phyloP scores from a whole-genome alignment of 2,329 filamentous ascomycete genomes.

The Aspergillus jensenii region DNA sequence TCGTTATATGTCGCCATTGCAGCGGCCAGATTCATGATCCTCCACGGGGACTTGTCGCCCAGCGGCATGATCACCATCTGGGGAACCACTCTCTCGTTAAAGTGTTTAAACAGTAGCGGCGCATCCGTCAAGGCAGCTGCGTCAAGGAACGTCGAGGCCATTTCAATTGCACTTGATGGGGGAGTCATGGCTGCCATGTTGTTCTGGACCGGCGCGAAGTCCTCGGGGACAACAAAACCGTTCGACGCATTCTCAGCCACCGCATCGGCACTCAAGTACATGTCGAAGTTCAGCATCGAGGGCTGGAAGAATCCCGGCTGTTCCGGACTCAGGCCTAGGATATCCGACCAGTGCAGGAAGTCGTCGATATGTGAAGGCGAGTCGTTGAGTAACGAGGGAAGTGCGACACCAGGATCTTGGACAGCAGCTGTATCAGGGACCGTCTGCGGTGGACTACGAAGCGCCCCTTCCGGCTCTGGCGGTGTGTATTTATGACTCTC shows the following conservation, averaged over 20 bases:
- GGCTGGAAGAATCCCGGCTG: slow-evolving; percentile 17
- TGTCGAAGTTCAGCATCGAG: slow-evolving; percentile 9
- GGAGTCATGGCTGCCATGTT: slow-evolving; percentile 8
- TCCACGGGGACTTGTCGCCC: slow-evolving; percentile 35
- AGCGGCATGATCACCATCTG: slow-evolving; percentile 32
- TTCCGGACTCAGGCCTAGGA: slow-evolving; percentile 30
- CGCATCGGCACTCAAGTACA: neutral
- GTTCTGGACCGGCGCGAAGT: too few relatives aligned
- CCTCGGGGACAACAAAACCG: neutral
- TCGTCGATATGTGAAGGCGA: slow-evolving; percentile 27
- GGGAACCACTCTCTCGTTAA: slow-evolving; percentile 31
- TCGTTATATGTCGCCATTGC: slow-evolving; percentile 33
- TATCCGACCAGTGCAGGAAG: slow-evolving; percentile 34
- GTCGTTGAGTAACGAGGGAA: slow-evolving; percentile 11
- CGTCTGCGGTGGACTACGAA: neutral
- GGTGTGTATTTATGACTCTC: too few relatives aligned
- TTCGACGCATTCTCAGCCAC: too few relatives aligned
- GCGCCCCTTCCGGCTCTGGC: neutral
- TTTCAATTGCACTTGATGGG: neutral
- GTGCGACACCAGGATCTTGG: neutral
- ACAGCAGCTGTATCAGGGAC: neutral
- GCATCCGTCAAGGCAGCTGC: slow-evolving; percentile 22
- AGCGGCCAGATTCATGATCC: slow-evolving; percentile 30
- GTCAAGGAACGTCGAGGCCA: neutral
- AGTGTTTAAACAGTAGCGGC: slow-evolving; percentile 30